phyloP scores from a whole-genome alignment of 2,329 filamentous ascomycete genomes.

The Cladosporium austrohemisphaericum region DNA sequence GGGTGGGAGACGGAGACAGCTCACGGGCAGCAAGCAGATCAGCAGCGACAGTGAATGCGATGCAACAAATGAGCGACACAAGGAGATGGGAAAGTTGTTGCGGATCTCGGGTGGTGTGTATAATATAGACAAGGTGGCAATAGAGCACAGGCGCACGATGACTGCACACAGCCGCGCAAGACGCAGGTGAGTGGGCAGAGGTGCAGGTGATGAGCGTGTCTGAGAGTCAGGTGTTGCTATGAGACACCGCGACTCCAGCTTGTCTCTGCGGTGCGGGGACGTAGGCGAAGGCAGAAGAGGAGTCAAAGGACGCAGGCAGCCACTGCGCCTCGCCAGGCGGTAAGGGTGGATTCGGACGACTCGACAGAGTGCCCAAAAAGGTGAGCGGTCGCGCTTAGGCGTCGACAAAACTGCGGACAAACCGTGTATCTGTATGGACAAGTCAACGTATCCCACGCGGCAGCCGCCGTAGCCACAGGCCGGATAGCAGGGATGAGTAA shows the following conservation, averaged over 20 bases:
- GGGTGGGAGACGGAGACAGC: neutral
- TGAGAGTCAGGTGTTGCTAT: constrained; percentile 7
- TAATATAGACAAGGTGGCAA: constrained; percentile 8
- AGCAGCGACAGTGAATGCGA: constrained; percentile 8
- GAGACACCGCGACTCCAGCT: constrained; percentile 10
- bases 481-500: constrained; percentile 6
- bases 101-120: constrained; percentile 13
- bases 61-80: constrained; percentile 6
- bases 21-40: constrained; percentile 10
- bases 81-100: neutral
- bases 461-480: neutral
- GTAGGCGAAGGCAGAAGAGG: neutral
- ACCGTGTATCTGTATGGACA: neutral
- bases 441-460: constrained; percentile 10
- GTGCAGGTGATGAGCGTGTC: neutral
- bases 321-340: neutral
- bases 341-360: neutral
- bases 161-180: neutral
- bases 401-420: no score
- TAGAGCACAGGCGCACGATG: constrained; percentile 3
- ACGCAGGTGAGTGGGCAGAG: neutral
- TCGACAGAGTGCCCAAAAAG: neutral
- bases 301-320: neutral
- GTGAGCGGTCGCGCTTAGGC: no score
- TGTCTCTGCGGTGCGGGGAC: neutral